Evolutionary conservation across 83 land plant genomes (phyloP), one percentile per base, ranked within the genome.

Genomic region (Picea abies): DNA sequence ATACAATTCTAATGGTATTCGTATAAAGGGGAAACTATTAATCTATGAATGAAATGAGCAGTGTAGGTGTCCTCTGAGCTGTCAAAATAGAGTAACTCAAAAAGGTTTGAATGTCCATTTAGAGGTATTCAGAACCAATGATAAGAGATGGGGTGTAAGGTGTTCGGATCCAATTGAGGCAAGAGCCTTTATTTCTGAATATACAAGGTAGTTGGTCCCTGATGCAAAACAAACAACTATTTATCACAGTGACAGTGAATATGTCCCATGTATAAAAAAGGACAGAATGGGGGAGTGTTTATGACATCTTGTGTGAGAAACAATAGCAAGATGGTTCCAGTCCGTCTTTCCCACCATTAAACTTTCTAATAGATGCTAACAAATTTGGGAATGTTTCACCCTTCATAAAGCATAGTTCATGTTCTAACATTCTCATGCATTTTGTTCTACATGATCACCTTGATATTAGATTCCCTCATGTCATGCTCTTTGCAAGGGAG

Each of bases 131-230:
- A 88, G 93, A 82, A 93, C 98, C 2, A 97, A 97, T 41, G 92
- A 85, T 29, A 93, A 92, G 11, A 91, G 91, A 10, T 97, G 99
- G 99, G 96, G 99, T 41, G 99, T 97, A 2, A 78, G 97, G 83
- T 90, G 96, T 1, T 83, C 92, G 88, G 98, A 97, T 82, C 81
- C 91, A 72, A 95, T 97, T 77, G 91, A 84, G 2, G 90, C 96
- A 23, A 98, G 99, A 4, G 81, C 82, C 9, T 97, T 95, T 67
- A 85, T 97, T 60, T 92, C 94, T 73, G 99, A 97, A n/a, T n/a
- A n/a, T n/a, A n/a, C n/a, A n/a, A n/a, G n/a, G n/a, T n/a, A n/a
- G n/a, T n/a, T n/a, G n/a, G n/a, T n/a, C n/a, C n/a, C n/a, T n/a
- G n/a, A n/a, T n/a, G n/a, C n/a, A n/a, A n/a, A n/a, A 26, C 87